phyloP scores from a whole-genome alignment of 2,329 filamentous ascomycete genomes.

The Knoxdaviesia capensis region DNA sequence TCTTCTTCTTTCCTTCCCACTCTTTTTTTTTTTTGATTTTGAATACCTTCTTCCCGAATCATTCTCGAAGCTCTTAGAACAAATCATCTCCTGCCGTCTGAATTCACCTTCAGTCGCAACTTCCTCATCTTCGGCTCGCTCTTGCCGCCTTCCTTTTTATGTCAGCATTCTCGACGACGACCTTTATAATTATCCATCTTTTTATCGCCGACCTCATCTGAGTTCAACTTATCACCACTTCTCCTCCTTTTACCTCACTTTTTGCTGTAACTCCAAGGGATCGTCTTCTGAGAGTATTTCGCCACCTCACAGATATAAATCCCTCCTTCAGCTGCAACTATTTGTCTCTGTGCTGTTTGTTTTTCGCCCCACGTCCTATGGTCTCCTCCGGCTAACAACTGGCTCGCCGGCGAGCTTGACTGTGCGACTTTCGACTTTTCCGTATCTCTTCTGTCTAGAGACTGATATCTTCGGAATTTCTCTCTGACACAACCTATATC shows the following conservation, averaged over 20 bases:
- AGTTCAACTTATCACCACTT: not conserved
- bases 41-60: not conserved
- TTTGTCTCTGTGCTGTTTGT: not conserved
- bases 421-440: too few relatives aligned
- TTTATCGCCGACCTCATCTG: not conserved
- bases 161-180: too few relatives aligned
- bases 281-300: not conserved
- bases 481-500: too few relatives aligned
- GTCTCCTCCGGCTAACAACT: not conserved
- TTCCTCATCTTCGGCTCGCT: too few relatives aligned
- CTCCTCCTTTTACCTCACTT: not conserved
- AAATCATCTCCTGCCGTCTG: too few relatives aligned
- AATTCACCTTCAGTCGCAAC: too few relatives aligned
- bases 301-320: not conserved
- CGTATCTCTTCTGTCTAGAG: too few relatives aligned
- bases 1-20: conserved; percentile 1
- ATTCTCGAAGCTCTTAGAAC: too few relatives aligned
- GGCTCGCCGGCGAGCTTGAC: not conserved
- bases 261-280: not conserved
- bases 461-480: too few relatives aligned
- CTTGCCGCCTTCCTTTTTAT: too few relatives aligned
- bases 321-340: not conserved
- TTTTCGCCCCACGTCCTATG: not conserved
- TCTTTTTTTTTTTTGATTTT: conserved; percentile 2
- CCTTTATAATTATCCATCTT: too few relatives aligned